Evolutionary conservation across 2,329 filamentous ascomycete species (phyloP), one percentile per base, ranked within the genome.

Genomic region (Tetracladium maxilliforme): DNA sequence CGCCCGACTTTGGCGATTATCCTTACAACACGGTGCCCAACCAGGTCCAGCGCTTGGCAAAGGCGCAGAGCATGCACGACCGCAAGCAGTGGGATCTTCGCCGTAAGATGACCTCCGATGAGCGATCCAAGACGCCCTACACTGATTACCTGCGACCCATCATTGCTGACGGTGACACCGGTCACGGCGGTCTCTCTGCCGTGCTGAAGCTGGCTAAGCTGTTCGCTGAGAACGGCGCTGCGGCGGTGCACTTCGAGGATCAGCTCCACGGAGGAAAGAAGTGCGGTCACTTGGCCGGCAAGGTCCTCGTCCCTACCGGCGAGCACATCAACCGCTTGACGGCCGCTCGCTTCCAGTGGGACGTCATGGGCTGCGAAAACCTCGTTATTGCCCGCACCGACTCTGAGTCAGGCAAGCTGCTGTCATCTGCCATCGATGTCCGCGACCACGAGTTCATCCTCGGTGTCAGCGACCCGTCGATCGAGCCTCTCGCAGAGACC

Each of bases 21-120:
- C 90, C 90, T 1, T 98, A 98, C 58, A 95, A 95, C 48, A 98
- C 90, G 0, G 90, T 98, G 5, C 90, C 90, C 7, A 95, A 95
- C 54, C 90, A 95, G 50, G 90, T 98, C 4, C 84, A 98, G 57
- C 72, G 90, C 35, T 59, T 98, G 25, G 83, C 92, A 57, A 95
- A 95, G 56, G 90, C 90, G 4, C 90, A 98, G 52, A 84, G 84
- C 36, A 74, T 95, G 61, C 90, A 98, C 49, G 90, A 98, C 51
- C 76, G 90, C 38, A 93, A 92, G 52, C 81, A 94, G 44, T 95
- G 81, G 75, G 84, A 94, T 48, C 58, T 70, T 14, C 66, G 90
- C 30, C 69, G 84, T 37, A 82, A 82, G 49, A 57, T 95, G 64
- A 75, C 64, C 1, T 39, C 77, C 0, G 73, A 79, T 28, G 59